Percentiles rank a stretch among this genome's conserved stretches.
These are phyloP conservation scores for Annona squamosa DNA, from an alignment of 164 flowering plant genomes.

Conservation along the genomic window DNA sequence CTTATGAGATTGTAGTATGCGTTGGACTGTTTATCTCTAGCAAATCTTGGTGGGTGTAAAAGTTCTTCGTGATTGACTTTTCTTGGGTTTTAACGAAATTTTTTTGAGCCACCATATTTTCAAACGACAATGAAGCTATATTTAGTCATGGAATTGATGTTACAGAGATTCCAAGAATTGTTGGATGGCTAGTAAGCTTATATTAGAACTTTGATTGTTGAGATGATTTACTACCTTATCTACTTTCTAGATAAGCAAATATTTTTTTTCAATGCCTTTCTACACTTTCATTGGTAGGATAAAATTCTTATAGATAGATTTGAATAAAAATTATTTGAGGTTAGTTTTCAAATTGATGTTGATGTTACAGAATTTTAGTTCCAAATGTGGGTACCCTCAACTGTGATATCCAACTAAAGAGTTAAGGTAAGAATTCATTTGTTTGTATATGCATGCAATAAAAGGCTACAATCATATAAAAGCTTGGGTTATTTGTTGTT, in stretches of 20 bases:
- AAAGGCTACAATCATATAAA: not conserved
- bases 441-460: not conserved
- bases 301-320: constrained; percentile 86
- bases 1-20: not conserved
- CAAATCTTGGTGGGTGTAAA: constrained; percentile 89
- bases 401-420: too few relatives aligned
- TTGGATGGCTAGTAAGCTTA: constrained; percentile 85
- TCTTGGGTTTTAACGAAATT: constrained; percentile 71
- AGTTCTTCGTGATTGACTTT: constrained; percentile 73
- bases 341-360: constrained; percentile 17
- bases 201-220: not conserved
- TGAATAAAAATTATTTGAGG: constrained; percentile 96
- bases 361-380: not conserved
- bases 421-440: not conserved
- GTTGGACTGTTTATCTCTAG: not conserved
- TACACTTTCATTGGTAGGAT: constrained; percentile 45
- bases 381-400: not conserved
- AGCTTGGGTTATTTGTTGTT: not conserved
- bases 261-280: not conserved
- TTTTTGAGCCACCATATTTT: constrained; percentile 92
- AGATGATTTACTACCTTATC: not conserved
- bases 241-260: not conserved
- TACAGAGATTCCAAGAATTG: constrained; percentile 90
- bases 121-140: constrained; percentile 91
- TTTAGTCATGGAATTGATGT: constrained; percentile 89